phyloP scores from a whole-genome alignment of 352 stramenopile genomes.

The Pythium coloratum region DNA sequence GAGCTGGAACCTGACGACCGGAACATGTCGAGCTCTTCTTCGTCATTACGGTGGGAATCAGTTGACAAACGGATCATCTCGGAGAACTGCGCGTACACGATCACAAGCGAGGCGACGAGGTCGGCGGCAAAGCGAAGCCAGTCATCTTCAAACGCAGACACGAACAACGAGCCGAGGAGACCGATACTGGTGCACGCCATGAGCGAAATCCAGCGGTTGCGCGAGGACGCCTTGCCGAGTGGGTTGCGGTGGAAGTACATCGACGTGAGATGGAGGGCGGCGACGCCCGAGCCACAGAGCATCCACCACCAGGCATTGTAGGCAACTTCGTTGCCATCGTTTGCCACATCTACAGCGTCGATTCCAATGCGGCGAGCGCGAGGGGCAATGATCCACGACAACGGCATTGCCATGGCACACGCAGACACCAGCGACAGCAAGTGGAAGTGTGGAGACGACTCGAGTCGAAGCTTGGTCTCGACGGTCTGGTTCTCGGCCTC shows the following conservation, averaged over 20 bases:
- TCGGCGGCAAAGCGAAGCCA: constrained; percentile 54
- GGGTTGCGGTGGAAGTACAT: constrained; percentile 35
- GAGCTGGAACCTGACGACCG: constrained; percentile 14
- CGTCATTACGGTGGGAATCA: constrained; percentile 17
- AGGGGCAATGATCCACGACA: constrained; percentile 32
- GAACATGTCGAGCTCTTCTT: constrained; percentile 52
- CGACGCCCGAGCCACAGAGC: constrained; percentile 23
- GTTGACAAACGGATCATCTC: constrained; percentile 31
- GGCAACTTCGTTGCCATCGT: neutral
- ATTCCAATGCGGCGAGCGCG: constrained; percentile 37
- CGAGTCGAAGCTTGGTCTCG: constrained; percentile 29
- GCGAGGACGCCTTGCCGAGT: constrained; percentile 28
- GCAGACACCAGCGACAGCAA: constrained; percentile 40
- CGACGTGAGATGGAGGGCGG: constrained; percentile 27
- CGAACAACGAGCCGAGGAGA: constrained; percentile 38
- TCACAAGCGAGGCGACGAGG: constrained; percentile 38
- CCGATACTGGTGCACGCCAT: constrained; percentile 45
- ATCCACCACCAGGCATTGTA: constrained; percentile 22
- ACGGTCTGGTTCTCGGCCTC: constrained; percentile 25
- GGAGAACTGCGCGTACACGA: constrained; percentile 50
- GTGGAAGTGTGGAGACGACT: constrained; percentile 37
- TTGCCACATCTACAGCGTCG: constrained; percentile 21
- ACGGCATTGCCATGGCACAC: constrained; percentile 33
- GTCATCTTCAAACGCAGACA: constrained; percentile 42
- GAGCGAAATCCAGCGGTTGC: constrained; percentile 33